Evolutionary conservation across 495 filamentous ascomycete genomes (phyloP), one percentile per base, ranked within the genome.

Genomic region (Parmelia sp.): DNA sequence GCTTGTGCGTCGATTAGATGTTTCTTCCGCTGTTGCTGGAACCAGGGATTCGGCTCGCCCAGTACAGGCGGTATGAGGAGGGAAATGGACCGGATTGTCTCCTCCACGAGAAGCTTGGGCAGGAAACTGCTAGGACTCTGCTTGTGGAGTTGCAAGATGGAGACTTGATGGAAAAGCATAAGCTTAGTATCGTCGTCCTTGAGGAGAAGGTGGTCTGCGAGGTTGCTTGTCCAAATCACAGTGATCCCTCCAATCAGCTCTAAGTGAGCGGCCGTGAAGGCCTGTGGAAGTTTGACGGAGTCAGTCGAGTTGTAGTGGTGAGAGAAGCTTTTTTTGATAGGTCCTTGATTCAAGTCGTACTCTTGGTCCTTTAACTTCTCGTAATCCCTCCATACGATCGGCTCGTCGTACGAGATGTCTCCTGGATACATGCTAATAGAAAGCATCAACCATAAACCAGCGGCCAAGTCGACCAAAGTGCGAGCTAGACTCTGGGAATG

Each of bases 131-230:
- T 36, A 12, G 33, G 14, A 31, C 39, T 44, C 15, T 10, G 8
- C n/a, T 37, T 40, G 51, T 61, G 64, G 7, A 66, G 57, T 17
- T 61, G 40, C 19, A 66, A 51, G n/a, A 66, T 61, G 21, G 64
- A 63, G 71, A 71, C 73, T 66, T 80, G 76, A 63, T 81, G 76
- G 60, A 81, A 83, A 8, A 83, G 71, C 6, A 65, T 58, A 11
- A 82, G 69, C 17, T 64, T 71, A 17, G 68, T 74, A 57, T 78
- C 78, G 47, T 74, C 75, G 29, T 77, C 75, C n/a, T 66, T 67
- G 25, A 81, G 57, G 0, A 72, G 72, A 15, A 83, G 69, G 68
- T 83, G 80, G 58, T 83, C 78, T 0, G 72, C 69, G 6, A 83
- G 62, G 55, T 82, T 80, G 51, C 69, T 65, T 14, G 80, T 83